phyloP scores from a whole-genome alignment of 169 alveolate genomes.

The Haemoproteus tartakovskyi region DNA sequence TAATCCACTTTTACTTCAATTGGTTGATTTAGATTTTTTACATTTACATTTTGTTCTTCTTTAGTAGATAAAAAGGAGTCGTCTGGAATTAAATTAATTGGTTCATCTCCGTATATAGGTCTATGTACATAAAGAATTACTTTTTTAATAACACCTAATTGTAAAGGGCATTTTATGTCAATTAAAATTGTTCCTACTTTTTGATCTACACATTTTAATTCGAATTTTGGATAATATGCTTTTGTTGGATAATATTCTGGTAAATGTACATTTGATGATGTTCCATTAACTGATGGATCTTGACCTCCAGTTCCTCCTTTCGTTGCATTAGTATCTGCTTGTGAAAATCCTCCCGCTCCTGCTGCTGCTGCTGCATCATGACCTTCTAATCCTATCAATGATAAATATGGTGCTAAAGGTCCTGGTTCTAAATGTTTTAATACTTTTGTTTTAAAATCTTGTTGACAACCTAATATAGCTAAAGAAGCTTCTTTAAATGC shows the following conservation, averaged over 20 bases:
- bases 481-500: constrained; percentile 81
- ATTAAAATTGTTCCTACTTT: constrained; percentile 69
- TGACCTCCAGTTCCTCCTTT: not conserved
- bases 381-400: constrained; percentile 23
- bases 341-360: not conserved
- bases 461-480: constrained; percentile 71
- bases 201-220: constrained; percentile 70
- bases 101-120: constrained; percentile 76
- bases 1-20: constrained; percentile 68
- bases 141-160: constrained; percentile 65
- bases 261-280: not conserved
- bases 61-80: constrained; percentile 40
- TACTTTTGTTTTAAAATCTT: constrained; percentile 56
- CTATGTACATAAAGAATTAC: constrained; percentile 69
- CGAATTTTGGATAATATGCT: constrained; percentile 64
- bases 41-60: constrained; percentile 61
- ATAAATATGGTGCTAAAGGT: constrained; percentile 37
- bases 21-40: constrained; percentile 57
- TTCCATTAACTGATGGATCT: not conserved
- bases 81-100: constrained; percentile 66
- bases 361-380: not conserved
- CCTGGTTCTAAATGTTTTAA: constrained; percentile 41
- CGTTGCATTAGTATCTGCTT: not conserved
- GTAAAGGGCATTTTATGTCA: constrained; percentile 64
- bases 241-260: constrained; percentile 57